Base-by-base conservation (phyloP, 129 eudicot genomes). In the Flaveria linearis region DNA sequence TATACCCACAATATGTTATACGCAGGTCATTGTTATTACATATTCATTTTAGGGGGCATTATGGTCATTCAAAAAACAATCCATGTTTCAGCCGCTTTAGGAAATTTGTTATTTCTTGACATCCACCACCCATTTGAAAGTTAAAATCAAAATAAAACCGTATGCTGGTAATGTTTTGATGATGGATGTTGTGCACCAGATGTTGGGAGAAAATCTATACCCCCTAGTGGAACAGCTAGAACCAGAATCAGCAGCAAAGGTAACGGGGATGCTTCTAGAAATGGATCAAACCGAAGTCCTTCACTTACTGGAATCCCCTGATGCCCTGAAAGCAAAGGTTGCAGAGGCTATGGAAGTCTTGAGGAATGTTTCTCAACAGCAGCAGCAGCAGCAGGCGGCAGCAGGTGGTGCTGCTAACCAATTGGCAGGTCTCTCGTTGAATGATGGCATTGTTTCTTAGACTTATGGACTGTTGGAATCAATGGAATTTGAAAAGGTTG, bases 251-350 rank as follows among this genome's bases (percentile, higher is more conserved):
- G 91, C 93, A 9, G 93, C 91, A 2, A 90, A 90, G 84, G 93
- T 90, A 20, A 88, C 96, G 1, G 93, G 96, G 7, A 90, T 90
- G 96, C 88, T 88, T 46, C 58, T 88, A 47, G 93, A 88, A 75
- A 86, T 90, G 91, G 93, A 86, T 46, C 93, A 84, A 61, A 84
- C 86, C 0, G 93, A 87, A 72, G 88, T 88, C 3, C 41, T 88
- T 45, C 89, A 84, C 71, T 82, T 90, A 82, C 81, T 90, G 11
- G 91, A 88, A 79, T 86, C 91, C 6, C 91, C 89, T 7, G 82
- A 86, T 50, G 86, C 89, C 52, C 81, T 88, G 33, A 78, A 80
- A 82, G 86, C 91, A 22, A 90, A 90, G 85, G 93, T 90, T 23
- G 77, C 78, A 0, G 96, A 90, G 78, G 96, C 93, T 4, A 80